Percentiles rank a stretch among this genome's conserved stretches.
phyloP scores from a whole-genome alignment of 1,139 yeast genomes.

The Kodamaea alishanica region DNA sequence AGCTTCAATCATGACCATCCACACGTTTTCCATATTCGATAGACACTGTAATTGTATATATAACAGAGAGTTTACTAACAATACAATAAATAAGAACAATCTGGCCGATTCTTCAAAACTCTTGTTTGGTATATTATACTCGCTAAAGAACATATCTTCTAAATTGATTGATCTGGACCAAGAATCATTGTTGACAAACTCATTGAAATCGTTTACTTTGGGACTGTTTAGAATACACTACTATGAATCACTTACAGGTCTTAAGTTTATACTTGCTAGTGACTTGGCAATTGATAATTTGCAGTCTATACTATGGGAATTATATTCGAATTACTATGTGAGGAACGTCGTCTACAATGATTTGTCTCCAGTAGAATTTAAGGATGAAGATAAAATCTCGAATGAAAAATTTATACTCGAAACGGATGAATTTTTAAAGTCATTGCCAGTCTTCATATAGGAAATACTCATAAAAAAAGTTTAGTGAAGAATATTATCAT shows the following conservation, averaged over 20 bases:
- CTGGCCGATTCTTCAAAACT: slow-evolving; percentile 69
- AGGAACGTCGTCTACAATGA: slow-evolving; percentile 67
- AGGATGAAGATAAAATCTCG: slow-evolving; percentile 28
- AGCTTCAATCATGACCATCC: slow-evolving; percentile 30
- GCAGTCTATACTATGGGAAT: slow-evolving; percentile 56
- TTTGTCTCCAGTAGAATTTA: slow-evolving; percentile 51
- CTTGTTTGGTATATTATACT: slow-evolving; percentile 81
- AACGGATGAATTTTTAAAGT: slow-evolving; percentile 10
- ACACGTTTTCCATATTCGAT: slow-evolving; percentile 85
- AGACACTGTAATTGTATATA: slow-evolving; percentile 82
- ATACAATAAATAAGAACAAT: slow-evolving; percentile 48
- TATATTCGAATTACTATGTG: slow-evolving; percentile 66
- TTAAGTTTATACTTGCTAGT: slow-evolving; percentile 71
- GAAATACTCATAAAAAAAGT: no score
- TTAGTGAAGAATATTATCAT: no score
- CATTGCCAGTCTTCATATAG: slow-evolving; percentile 8
- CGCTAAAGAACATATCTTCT: slow-evolving; percentile 69
- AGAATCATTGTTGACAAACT: slow-evolving; percentile 32
- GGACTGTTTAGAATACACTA: slow-evolving; percentile 75
- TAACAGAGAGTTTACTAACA: slow-evolving; percentile 54
- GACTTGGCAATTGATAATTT: slow-evolving; percentile 64
- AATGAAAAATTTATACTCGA: slow-evolving; percentile 40
- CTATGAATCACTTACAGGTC: slow-evolving; percentile 73
- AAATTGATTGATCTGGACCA: slow-evolving; percentile 47
- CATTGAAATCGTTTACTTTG: slow-evolving; percentile 64